Evolutionary conservation across 106 monocot genomes (phyloP), one percentile per base, ranked within the genome.

Genomic region (Chionographis japonica): DNA sequence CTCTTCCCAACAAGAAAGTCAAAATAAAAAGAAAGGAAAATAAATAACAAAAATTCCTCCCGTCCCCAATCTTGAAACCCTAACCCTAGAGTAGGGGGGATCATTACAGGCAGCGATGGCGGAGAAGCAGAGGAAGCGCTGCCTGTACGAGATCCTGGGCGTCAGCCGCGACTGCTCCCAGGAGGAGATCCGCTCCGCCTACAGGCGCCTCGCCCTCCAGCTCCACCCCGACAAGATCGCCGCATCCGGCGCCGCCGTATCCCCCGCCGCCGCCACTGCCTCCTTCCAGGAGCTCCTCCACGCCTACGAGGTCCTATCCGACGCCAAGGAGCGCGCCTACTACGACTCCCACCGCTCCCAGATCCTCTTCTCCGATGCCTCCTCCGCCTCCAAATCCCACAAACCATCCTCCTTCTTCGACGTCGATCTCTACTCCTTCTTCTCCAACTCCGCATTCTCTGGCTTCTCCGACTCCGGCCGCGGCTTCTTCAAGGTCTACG

Each of bases 331-430:
- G 63, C 89, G 98, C 61, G 49, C 69, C 37, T 98, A 83, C 69
- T 98, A 98, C 71, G 93, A 98, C 58, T 90, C 98, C 37, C 98
- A 98, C 72, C 90, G 98, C 6, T 93, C 90, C 37, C 92, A 93
- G 72, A 98, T 98, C 71, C 92, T 98, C 80, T 98, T 98, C 82
- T 78, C 97, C 46, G 72, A 74, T 50, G 68, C 75, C 39, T 52
- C 65, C 52, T 46, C 70, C 56, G 62, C 85, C 40, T 58, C 68
- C 46, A 7, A 55, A 12, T 52, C 72, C 8, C 54, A 56, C 59
- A 11, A n/a, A 4, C 17, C 39, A 11, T 41, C 79, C 41, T 70
- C 79, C 8, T 76, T 69, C 70, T 75, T 79, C 56, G 84, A 84
- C 63, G 66, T 85, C 39, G 76, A 93, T 56, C 78, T 93, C 63